A percentile compares a stretch with the other conserved stretches of the same genome.
Evolutionary conservation across 768 basidiomycete genomes (phyloP).

Genomic region (Lactifluus piperatus): DNA sequence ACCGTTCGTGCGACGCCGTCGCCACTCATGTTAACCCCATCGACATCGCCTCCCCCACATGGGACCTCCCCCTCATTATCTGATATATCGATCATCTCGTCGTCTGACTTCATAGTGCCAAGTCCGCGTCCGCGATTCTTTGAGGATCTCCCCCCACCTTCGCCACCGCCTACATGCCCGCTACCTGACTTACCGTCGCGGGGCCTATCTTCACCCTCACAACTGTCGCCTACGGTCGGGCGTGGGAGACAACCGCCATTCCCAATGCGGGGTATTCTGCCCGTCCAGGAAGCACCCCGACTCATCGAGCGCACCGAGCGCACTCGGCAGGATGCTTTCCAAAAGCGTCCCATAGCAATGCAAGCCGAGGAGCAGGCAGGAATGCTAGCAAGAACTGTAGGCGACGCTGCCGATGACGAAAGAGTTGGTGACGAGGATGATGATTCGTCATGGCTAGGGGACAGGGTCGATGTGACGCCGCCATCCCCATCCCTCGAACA

Average conservation of each 20-base stretch:
- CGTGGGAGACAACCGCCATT: constrained; percentile 46
- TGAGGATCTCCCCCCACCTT: constrained; percentile 20
- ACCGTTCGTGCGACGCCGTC: neutral
- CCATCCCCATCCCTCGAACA: neutral
- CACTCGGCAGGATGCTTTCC: neutral
- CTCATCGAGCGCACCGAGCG: constrained; percentile 19
- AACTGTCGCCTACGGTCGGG: constrained; percentile 20
- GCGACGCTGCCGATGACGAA: neutral
- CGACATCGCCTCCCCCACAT: neutral
- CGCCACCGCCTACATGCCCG: constrained; percentile 18
- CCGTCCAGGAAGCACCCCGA: constrained; percentile 19
- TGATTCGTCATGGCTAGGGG: neutral
- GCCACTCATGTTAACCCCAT: constrained; percentile 1
- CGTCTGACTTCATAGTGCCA: constrained; percentile 17
- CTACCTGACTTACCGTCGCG: constrained; percentile 11
- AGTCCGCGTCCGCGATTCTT: constrained; percentile 15
- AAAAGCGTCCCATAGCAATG: neutral
- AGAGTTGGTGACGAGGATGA: neutral
- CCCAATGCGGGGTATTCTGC: constrained; percentile 37
- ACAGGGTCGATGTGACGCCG: neutral
- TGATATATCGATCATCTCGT: constrained; percentile 12
- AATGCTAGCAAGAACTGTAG: neutral
- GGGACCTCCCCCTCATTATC: constrained; percentile 8
- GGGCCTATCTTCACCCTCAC: constrained; percentile 13
- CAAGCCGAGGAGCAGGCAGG: neutral